These are phyloP conservation scores for Picea glauca DNA, from an alignment of 75 land plant species.

Conservation along the genomic window DNA sequence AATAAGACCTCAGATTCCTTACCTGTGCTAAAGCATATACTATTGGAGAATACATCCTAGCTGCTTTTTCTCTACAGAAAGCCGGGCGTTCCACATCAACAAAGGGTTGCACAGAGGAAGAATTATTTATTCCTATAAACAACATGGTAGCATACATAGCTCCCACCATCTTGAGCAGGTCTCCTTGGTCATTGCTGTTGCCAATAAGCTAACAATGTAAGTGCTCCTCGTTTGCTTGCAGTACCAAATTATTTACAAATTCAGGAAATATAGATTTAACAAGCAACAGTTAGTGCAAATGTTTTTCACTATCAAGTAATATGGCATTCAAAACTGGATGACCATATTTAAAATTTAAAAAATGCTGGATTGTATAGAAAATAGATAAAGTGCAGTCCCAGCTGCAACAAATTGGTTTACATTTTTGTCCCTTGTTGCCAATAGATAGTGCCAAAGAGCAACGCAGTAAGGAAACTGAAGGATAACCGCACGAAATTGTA, in stretches of 20 bases:
- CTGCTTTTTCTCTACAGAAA: constrained; percentile 38
- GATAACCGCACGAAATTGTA: constrained; percentile 55
- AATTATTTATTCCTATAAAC: constrained; percentile 34
- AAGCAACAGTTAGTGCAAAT: background rate
- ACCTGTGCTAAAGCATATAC: constrained; percentile 39
- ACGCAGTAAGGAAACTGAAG: constrained; percentile 37
- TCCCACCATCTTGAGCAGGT: constrained; percentile 27
- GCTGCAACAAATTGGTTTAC: constrained; percentile 23
- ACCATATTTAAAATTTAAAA: background rate
- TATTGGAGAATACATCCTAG: constrained; percentile 41
- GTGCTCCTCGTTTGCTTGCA: background rate
- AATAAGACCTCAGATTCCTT: background rate
- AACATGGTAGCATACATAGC: constrained; percentile 27
- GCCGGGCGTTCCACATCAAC: constrained; percentile 35
- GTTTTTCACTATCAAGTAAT: background rate
- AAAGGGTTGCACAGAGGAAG: constrained; percentile 34
- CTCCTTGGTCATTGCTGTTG: constrained; percentile 19
- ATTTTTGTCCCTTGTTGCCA: constrained; percentile 53
- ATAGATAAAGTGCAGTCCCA: background rate
- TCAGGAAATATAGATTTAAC: too few relatives aligned
- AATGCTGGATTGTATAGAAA: background rate
- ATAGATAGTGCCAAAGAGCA: constrained; percentile 59
- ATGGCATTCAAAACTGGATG: background rate
- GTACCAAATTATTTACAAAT: too few relatives aligned
- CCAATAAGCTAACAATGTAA: background rate